These are phyloP conservation scores for Oidiodendron maius DNA, from an alignment of 495 filamentous ascomycete genomes.

Conservation along the genomic window DNA sequence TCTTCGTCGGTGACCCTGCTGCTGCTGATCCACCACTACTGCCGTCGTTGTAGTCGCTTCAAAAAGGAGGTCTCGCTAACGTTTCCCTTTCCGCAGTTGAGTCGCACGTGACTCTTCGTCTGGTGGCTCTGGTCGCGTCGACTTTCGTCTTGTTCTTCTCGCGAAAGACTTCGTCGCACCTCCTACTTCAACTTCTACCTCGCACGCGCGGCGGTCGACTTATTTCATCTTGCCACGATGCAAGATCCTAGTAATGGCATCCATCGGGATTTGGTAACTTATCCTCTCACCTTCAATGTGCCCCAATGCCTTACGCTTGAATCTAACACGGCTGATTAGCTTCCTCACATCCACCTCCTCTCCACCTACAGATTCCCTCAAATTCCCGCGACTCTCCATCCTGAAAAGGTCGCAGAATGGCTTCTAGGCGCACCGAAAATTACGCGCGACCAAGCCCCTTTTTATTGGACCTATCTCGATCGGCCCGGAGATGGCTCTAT, in stretches of 20 bases:
- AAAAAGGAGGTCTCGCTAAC: no score
- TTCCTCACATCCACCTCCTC: constrained; percentile 76
- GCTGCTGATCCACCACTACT: no score
- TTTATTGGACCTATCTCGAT: constrained; percentile 89
- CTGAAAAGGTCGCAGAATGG: constrained; percentile 68
- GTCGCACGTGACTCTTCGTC: no score
- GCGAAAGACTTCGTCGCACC: no score
- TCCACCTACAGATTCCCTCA: constrained; percentile 69
- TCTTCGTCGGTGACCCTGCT: no score
- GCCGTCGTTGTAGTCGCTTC: no score
- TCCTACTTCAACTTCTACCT: no score
- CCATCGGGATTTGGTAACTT: constrained; percentile 53
- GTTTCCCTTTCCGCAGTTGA: no score
- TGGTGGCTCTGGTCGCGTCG: no score
- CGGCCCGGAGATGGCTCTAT: constrained; percentile 73
- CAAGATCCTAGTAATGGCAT: constrained; percentile 61
- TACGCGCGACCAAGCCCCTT: constrained; percentile 65
- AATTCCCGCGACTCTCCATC: constrained; percentile 56
- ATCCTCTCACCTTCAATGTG: background rate
- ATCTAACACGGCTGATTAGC: background rate
- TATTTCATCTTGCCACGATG: constrained; percentile 42
- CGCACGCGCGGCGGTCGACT: no score
- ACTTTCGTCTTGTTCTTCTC: no score
- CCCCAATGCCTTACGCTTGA: no score
- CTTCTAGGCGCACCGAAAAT: constrained; percentile 75